A percentile compares a stretch with the other conserved stretches of the same genome.
phyloP scores from a whole-genome alignment of 495 filamentous ascomycete genomes.

The Cairneyella variabilis region DNA sequence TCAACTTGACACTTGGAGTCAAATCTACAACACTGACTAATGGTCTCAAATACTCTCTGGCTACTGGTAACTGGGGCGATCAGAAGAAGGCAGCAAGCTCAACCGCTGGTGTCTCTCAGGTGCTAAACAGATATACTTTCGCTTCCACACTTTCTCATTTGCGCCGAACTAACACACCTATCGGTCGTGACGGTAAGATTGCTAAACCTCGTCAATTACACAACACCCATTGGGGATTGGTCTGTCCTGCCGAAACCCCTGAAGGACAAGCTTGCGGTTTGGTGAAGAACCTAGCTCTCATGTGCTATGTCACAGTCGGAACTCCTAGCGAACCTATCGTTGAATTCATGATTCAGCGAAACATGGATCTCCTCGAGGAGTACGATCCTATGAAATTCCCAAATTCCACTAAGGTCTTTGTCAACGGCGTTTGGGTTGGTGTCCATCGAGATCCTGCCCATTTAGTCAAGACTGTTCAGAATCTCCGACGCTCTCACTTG shows the following conservation, averaged over 20 bases:
- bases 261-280: conserved; percentile 98
- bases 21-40: conserved; percentile 89
- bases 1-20: conserved; percentile 83
- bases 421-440: conserved; percentile 98
- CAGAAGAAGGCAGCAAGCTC: conserved; percentile 95
- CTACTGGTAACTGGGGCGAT: conserved; percentile 99
- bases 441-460: conserved; percentile 77
- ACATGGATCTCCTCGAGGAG: conserved; percentile 95
- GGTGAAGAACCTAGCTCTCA: conserved; percentile 96
- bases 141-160: conserved; percentile 95
- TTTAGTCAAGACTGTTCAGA: conserved; percentile 70
- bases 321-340: conserved; percentile 84
- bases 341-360: conserved; percentile 88
- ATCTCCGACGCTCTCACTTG: conserved; percentile 66
- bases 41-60: conserved; percentile 91
- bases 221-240: conserved; percentile 98
- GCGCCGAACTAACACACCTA: conserved; percentile 93
- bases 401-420: conserved; percentile 94
- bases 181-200: conserved; percentile 96
- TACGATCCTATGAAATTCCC: conserved; percentile 87
- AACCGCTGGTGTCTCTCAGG: conserved; percentile 96
- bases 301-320: conserved; percentile 97
- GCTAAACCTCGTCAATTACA: conserved; percentile 97
- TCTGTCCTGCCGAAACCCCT: conserved; percentile 96
- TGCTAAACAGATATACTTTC: conserved; percentile 96